These are phyloP conservation scores for Coelastrella sp. DNA, from an alignment of 139 green algal species.

Conservation along the genomic window DNA sequence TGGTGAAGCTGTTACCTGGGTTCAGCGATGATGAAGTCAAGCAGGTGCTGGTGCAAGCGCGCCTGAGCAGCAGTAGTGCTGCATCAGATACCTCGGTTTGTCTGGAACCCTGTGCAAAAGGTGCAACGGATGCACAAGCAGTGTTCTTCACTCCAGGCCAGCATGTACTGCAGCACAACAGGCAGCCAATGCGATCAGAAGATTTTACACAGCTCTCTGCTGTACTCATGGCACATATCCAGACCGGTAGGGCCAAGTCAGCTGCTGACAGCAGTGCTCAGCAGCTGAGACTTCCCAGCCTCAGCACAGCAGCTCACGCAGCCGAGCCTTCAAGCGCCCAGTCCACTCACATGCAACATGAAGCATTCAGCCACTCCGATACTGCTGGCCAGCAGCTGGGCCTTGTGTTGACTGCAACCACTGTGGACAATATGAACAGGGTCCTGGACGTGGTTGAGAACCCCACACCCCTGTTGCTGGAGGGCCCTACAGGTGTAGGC, in stretches of 20 bases:
- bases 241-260: neutral
- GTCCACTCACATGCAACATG: no score
- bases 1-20: conserved; percentile 22
- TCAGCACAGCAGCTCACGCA: neutral
- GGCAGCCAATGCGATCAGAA: neutral
- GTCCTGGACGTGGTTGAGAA: conserved; percentile 44
- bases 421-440: conserved; percentile 27
- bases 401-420: conserved; percentile 39
- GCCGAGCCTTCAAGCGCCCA: neutral
- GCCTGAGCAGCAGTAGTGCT: neutral
- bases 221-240: conserved; percentile 2
- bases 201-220: neutral
- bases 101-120: neutral
- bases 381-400: neutral
- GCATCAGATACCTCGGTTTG: neutral
- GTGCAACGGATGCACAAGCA: neutral
- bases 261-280: neutral
- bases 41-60: neutral
- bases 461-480: conserved; percentile 45
- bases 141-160: conserved; percentile 23
- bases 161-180: neutral
- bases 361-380: neutral
- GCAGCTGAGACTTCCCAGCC: neutral
- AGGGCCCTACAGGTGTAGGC: conserved; percentile 53
- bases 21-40: conserved; percentile 13